Evolutionary conservation across 2,329 filamentous ascomycete species (phyloP).

Genomic region (Penicillium sp.): DNA sequence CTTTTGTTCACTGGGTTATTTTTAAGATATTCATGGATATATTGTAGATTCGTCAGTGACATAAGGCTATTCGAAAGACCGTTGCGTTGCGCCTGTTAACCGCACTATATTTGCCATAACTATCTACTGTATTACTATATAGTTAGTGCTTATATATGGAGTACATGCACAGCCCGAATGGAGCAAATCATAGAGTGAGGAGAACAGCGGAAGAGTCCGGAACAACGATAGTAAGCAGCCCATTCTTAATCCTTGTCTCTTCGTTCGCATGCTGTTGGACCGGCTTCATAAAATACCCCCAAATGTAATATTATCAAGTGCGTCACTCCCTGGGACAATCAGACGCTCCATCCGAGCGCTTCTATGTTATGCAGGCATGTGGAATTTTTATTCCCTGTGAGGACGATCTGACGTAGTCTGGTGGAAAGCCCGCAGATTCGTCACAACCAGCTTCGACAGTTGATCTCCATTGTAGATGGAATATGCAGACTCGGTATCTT

Average conservation of each 20-base stretch:
- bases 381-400: conserved; percentile 6
- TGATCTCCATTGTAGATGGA: conserved; percentile 1
- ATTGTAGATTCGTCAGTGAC: neutral
- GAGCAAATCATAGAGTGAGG: neutral
- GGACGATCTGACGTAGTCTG: conserved; percentile 2
- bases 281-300: conserved; percentile 14
- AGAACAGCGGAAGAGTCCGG: conserved; percentile 1
- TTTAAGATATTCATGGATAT: neutral
- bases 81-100: neutral
- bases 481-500: conserved; percentile 11
- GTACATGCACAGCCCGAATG: neutral
- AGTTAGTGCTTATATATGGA: neutral
- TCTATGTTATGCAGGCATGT: neutral
- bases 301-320: conserved; percentile 10
- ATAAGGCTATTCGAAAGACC: neutral
- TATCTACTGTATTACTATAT: neutral
- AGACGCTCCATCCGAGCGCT: neutral
- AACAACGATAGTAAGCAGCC: neutral
- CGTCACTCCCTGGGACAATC: conserved; percentile 9
- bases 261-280: conserved; percentile 9
- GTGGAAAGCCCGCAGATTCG: conserved; percentile 10
- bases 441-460: conserved; percentile 4
- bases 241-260: neutral
- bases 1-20: neutral
- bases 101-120: neutral